These are phyloP conservation scores for Paracamarosporium sp. DNA, from an alignment of 2,329 filamentous ascomycete species.

Conservation along the genomic window DNA sequence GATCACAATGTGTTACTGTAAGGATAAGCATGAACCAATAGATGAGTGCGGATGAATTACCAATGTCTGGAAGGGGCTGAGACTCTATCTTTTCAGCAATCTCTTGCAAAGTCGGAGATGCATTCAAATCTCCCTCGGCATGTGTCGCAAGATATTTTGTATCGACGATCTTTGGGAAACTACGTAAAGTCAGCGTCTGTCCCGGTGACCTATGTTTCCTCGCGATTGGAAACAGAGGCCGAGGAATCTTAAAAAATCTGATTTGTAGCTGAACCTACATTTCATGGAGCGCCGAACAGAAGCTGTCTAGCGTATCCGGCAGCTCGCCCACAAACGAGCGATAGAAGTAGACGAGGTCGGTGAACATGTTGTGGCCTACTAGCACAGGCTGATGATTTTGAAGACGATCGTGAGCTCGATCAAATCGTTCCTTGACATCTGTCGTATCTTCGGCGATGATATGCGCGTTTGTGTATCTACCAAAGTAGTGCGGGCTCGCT, in stretches of 20 bases:
- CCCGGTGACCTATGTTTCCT: background rate
- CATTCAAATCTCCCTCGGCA: constrained; percentile 60
- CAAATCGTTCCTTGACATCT: constrained; percentile 45
- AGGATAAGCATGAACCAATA: background rate
- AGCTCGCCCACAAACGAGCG: constrained; percentile 66
- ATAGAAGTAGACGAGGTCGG: constrained; percentile 70
- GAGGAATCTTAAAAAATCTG: too few relatives aligned
- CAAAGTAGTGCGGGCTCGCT: constrained; percentile 46
- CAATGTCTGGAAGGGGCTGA: constrained; percentile 52
- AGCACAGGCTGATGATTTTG: constrained; percentile 58
- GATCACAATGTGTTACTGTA: constrained; percentile 25
- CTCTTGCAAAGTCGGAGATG: constrained; percentile 56
- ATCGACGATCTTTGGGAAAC: constrained; percentile 65
- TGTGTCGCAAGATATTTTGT: constrained; percentile 70
- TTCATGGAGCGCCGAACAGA: constrained; percentile 57
- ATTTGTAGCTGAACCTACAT: constrained; percentile 27
- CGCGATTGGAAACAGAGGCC: background rate
- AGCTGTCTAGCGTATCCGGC: constrained; percentile 61
- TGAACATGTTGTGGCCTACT: constrained; percentile 70
- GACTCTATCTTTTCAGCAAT: constrained; percentile 53
- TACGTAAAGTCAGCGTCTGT: background rate
- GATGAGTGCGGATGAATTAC: constrained; percentile 17
- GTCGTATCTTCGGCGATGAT: constrained; percentile 43
- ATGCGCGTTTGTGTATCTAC: constrained; percentile 44
- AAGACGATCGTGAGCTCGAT: constrained; percentile 51